phyloP scores from a whole-genome alignment of 306 rosid genomes.

The Lathyrus sativus region DNA sequence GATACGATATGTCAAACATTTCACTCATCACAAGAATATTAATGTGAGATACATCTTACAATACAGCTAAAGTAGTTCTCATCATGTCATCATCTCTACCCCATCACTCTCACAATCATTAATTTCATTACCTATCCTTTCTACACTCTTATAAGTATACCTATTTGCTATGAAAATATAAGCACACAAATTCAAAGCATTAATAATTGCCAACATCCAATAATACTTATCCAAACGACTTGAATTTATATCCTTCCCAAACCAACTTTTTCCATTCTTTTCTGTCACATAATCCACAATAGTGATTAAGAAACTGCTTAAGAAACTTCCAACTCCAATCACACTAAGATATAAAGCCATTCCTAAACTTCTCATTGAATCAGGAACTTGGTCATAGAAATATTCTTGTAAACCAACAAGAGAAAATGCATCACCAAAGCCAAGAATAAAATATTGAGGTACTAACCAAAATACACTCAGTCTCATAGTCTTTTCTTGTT shows the following conservation, averaged over 20 bases:
- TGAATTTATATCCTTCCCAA: conserved; percentile 50
- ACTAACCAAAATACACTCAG: conserved; percentile 51
- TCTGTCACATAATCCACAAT: conserved; percentile 49
- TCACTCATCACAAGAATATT: background rate
- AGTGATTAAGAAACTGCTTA: conserved; percentile 49
- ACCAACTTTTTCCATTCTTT: conserved; percentile 43
- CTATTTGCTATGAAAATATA: conserved; percentile 40
- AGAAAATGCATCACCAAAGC: conserved; percentile 47
- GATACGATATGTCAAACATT: background rate
- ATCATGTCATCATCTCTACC: conserved; percentile 31
- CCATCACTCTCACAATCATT: conserved; percentile 29
- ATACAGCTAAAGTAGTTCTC: background rate
- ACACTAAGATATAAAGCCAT: conserved; percentile 66
- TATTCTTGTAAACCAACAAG: conserved; percentile 85
- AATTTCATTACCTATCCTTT: background rate
- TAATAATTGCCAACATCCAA: conserved; percentile 45
- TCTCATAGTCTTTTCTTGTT: background rate
- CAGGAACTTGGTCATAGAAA: conserved; percentile 91
- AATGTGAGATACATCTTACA: background rate
- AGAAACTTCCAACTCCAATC: conserved; percentile 51
- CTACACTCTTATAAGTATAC: conserved; percentile 47
- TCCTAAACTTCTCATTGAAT: conserved; percentile 90
- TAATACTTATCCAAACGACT: conserved; percentile 54
- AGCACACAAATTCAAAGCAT: conserved; percentile 43
- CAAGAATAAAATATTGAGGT: conserved; percentile 47